Base-by-base conservation (phyloP, 441 rosid genomes). In the Capsella rubella region DNA sequence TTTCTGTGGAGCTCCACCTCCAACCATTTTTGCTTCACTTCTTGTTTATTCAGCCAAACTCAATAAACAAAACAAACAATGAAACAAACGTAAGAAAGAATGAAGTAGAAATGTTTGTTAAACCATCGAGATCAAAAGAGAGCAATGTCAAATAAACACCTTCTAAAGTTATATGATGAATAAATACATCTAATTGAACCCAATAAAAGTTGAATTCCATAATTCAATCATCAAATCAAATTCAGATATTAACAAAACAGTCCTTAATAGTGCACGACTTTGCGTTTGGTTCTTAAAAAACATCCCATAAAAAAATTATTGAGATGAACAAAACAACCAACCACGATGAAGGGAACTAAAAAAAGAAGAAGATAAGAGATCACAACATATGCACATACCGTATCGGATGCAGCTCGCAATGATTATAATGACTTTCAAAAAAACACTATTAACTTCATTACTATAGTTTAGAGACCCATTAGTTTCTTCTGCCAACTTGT, bases 1-100 rank as follows among this genome's bases (percentile, higher is more conserved):
- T 85, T 92, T 86, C 13, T 86, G 87, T 63, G 97, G 94, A 58
- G 96, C 96, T 69, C 90, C 76, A 86, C 93, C 90, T 11, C 82
- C 83, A 42, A 79, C 77, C 37, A 87, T 95, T 86, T 87, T 91
- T 43, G 73, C 86, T 42, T 42, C 67, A 80, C 64, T 70, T 64
- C 2, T 56, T 70, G 57, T 14, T 43, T 34, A 7, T 42, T 34
- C 9, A 57, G 15, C 66, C 37, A 72, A 0, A 8, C 0, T 8
- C 39, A 35, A 35, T 37, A 6, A 32, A 45, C 5, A 32, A 32
- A 32, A 32, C 34, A 1, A 21, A 69, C 18, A 16, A 16, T 16
- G 18, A 16, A 16, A 16, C 1, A 8, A 61, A 67, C 3, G 32
- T 52, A 3, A 59, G 12, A 21, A 45, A 53, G 9, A 13, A 55